Conservation (phyloP, 345 rosid genomes). For the Limnanthes douglasii region DNA sequence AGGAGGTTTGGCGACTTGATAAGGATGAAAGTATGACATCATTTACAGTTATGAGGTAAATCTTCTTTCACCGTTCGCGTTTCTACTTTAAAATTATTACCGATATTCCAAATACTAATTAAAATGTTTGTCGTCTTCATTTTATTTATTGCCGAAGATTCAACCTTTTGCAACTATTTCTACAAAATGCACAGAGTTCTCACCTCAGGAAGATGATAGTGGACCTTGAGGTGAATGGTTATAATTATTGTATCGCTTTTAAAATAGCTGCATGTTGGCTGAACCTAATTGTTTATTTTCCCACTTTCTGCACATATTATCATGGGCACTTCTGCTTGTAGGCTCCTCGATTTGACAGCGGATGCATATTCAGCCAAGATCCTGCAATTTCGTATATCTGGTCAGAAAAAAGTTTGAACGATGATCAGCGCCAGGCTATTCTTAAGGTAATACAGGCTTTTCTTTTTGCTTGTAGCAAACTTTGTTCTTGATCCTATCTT, state of each 20-base stretch:
- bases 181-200: constrained; percentile 40
- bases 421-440: constrained; percentile 94
- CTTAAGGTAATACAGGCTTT: constrained; percentile 48
- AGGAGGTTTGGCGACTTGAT: constrained; percentile 63
- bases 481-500: constrained; percentile 1
- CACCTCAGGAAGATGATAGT: constrained; percentile 74
- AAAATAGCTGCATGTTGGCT: constrained; percentile 1
- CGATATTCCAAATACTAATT: no score
- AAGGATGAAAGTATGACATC: constrained; percentile 76
- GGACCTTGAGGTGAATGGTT: constrained; percentile 70
- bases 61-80: no score
- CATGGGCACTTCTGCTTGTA: constrained; percentile 12
- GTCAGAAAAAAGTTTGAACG: constrained; percentile 78
- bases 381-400: constrained; percentile 90
- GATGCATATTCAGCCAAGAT: constrained; percentile 85
- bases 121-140: constrained; percentile 1
- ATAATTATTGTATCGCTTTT: constrained; percentile 8
- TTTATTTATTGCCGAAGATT: constrained; percentile 32
- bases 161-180: constrained; percentile 79
- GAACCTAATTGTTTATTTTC: constrained; percentile 4
- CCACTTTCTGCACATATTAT: constrained; percentile 3
- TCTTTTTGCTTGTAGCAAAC: constrained; percentile 4
- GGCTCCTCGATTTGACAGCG: constrained; percentile 95
- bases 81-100: no score
- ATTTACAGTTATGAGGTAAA: constrained; percentile 84